Base-by-base conservation (phyloP, 164 flowering plant genomes). In the Annona squamosa region DNA sequence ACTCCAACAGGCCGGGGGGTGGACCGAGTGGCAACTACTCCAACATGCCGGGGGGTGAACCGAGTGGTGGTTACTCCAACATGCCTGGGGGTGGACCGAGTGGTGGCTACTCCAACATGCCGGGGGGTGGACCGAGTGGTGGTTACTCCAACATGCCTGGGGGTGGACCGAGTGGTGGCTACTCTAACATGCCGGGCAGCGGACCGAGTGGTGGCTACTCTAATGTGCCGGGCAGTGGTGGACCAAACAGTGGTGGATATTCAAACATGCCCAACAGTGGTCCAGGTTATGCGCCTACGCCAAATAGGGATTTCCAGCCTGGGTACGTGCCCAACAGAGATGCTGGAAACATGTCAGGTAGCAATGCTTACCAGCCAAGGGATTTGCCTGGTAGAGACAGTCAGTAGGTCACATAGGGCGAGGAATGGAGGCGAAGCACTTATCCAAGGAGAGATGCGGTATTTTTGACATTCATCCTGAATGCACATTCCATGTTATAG, bases 371-470 rank as follows among this genome's bases (percentile, higher is more conserved):
- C 66, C 81, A 76, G 67, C 72, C 63, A 63, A 78, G 77, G 57
- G 80, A 79, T 18, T 48, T 80, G 64, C 80, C 84, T 44, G 82
- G 75, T 64, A 74, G 83, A 81, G 84, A 81, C 59, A 17, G 9
- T 4, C 57, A 48, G 57, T 48, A 48, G 57, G 57, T 48, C 57
- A 5, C 10, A 48, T 48, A 48, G 1, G 57, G 6, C 10, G 57
- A 12, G 57, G 12, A 12, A 7, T 48, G 6, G 57, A 48, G 12
- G 57, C 12, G 57, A 7, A 48, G 6, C 12, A 12, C 57, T 48
- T 7, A 48, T 48, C 13, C 6, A 48, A 48, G 57, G 57, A 48
- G 12, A 48, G 6, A 48, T 2, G 57, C 57, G 10, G 12, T 12
- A 48, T 5, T 48, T 48, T 48, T 48, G 57, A 48, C 6, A 48